Conservation (phyloP, 805 yeast genomes). For the Lipomyces anomalus region DNA sequence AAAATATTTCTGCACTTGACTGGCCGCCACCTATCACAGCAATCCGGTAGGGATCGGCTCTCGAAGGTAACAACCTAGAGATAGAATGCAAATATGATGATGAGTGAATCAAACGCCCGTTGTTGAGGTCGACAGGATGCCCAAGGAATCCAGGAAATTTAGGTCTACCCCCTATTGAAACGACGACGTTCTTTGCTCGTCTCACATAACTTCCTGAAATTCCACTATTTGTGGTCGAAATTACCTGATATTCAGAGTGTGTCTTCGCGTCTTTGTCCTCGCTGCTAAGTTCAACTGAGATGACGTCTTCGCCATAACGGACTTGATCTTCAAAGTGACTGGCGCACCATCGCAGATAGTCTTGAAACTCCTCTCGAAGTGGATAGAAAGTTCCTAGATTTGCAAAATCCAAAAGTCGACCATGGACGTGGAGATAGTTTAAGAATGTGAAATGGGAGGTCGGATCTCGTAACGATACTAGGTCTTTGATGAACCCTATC, state of each 20-base stretch:
- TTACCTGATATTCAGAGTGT: too few species aligned
- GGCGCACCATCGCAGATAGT: slow-evolving; percentile 30
- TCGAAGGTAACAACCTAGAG: slow-evolving; percentile 1
- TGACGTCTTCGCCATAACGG: slow-evolving; percentile 16
- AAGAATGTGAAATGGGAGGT: slow-evolving; percentile 27
- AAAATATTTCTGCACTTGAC: slow-evolving; percentile 28
- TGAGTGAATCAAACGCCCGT: slow-evolving; percentile 19
- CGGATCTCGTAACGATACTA: slow-evolving; percentile 28
- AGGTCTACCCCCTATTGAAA: slow-evolving; percentile 26
- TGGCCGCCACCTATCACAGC: slow-evolving; percentile 29
- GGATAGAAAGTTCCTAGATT: slow-evolving; percentile 27
- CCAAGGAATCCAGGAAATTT: slow-evolving; percentile 17
- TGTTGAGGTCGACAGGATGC: background rate
- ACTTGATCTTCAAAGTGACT: slow-evolving; percentile 16
- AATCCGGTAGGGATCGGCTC: slow-evolving; percentile 11
- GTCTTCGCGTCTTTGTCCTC: too few species aligned
- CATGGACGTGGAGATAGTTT: slow-evolving; percentile 21
- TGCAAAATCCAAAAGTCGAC: slow-evolving; percentile 22
- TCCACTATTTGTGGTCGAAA: background rate
- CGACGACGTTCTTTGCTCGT: slow-evolving; percentile 15
- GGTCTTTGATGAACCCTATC: slow-evolving; percentile 27
- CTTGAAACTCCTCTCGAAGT: slow-evolving; percentile 26
- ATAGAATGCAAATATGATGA: slow-evolving; percentile 15
- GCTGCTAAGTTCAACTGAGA: slow-evolving; percentile 5
- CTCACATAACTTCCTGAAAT: background rate